Base-by-base conservation (phyloP, 1,284 basidiomycete species). In the Ceratobasidium sp. region DNA sequence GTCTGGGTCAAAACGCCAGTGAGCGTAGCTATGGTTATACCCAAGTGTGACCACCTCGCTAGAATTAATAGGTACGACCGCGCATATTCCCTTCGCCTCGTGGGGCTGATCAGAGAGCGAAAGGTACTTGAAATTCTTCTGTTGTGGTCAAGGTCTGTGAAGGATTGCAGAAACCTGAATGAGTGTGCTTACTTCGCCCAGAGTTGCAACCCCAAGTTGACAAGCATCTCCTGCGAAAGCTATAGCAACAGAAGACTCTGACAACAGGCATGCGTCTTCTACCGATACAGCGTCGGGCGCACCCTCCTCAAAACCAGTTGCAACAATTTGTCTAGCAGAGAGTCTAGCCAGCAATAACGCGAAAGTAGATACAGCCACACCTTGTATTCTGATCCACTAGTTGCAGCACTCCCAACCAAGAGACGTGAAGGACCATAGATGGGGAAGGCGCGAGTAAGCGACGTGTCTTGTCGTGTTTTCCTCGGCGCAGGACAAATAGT, bases 381-480 rank as follows among this genome's bases (percentile, higher is more conserved):
- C 59, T 74, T 64, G 59, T 51, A 29, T 44, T 34, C 13, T 37
- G 22, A n/a, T 74, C 34, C 19, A 74, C 32, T 29, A 74, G 34
- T 29, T 74, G 70, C 59, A 74, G n/a, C 17, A 49, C 49, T 25
- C 70, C 70, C n/a, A 74, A 54, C 70, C 70, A 74, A 2, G 70
- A 74, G 64, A 74, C 34, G 25, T 74, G 70, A 22, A 74, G 70
- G 29, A 51, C 25, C 32, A 59, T 64, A 7, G 44, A 64, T 1
- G 25, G 22, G 7, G 70, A 74, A 9, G 22, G 43, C 8, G 57
- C 29, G 13, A 74, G 46, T 25, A 74, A 61, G 25, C 70, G 59
- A 46, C 70, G 70, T n/a, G 70, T 74, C 37, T 74, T 59, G 51
- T 74, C 70, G 43, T 74, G 61, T 43, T 74, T 74, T 15, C 70